A percentile compares a stretch with the other conserved stretches of the same genome.
Evolutionary conservation across 2,329 filamentous ascomycete species (phyloP).

Genomic region (Blastomyces silverae): DNA sequence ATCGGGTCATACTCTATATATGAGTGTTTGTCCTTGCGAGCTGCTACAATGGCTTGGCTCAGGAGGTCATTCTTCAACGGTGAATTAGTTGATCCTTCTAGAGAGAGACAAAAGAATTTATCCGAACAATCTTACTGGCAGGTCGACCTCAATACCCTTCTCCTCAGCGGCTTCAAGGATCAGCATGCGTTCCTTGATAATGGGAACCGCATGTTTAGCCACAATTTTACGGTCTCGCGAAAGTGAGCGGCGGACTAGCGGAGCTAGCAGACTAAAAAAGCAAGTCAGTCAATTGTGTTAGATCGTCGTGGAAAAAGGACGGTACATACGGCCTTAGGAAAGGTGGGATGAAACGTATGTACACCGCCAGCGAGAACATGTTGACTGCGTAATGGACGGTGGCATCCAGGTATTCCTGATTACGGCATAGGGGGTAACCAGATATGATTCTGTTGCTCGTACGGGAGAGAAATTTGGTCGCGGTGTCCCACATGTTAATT

Average conservation of each 20-base stretch:
- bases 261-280: slow-evolving; percentile 3
- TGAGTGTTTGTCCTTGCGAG: slow-evolving; percentile 19
- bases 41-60: slow-evolving; percentile 18
- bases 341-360: slow-evolving; percentile 20
- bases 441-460: slow-evolving; percentile 19
- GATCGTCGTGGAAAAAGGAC: neutral
- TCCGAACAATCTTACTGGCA: neutral
- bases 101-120: neutral
- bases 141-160: neutral
- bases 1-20: slow-evolving; percentile 16
- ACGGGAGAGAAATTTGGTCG: slow-evolving; percentile 16
- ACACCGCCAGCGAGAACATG: slow-evolving; percentile 21
- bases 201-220: slow-evolving; percentile 14
- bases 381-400: slow-evolving; percentile 21
- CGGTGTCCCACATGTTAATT: slow-evolving; percentile 21
- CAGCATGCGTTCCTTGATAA: slow-evolving; percentile 20
- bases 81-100: neutral
- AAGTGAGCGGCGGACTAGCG: slow-evolving; percentile 6
- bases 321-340: slow-evolving; percentile 14
- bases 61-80: slow-evolving; percentile 16
- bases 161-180: slow-evolving; percentile 15
- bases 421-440: slow-evolving; percentile 19
- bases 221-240: slow-evolving; percentile 8
- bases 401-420: slow-evolving; percentile 22
- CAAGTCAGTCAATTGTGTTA: neutral